Evolutionary conservation across 2,329 filamentous ascomycete species (phyloP).

Genomic region (Alternaria consortialis): DNA sequence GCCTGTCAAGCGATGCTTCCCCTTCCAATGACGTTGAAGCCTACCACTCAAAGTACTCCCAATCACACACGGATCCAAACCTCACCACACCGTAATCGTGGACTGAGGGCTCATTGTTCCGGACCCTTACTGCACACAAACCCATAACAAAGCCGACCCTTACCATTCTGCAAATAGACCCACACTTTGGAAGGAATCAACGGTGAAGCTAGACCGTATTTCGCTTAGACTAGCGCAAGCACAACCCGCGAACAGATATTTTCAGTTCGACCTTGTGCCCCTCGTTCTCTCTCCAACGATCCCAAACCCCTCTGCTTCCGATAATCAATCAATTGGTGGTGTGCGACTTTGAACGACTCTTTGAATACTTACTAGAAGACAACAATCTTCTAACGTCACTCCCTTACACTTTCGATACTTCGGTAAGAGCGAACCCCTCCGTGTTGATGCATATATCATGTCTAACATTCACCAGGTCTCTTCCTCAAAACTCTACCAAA

Average conservation of each 20-base stretch:
- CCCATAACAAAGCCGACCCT: slow-evolving; percentile 3
- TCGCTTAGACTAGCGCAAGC: slow-evolving; percentile 26
- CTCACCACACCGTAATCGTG: slow-evolving; percentile 1
- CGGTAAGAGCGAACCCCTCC: slow-evolving; percentile 31
- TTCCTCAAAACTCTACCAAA: slow-evolving; percentile 27
- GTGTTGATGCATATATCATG: slow-evolving; percentile 13
- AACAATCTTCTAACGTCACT: slow-evolving; percentile 31
- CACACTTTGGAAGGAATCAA: slow-evolving; percentile 13
- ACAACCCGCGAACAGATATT: slow-evolving; percentile 23
- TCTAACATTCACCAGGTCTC: slow-evolving; percentile 37
- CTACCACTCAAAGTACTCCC: slow-evolving; percentile 5
- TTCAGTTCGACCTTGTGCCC: slow-evolving; percentile 20
- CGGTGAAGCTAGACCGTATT: slow-evolving; percentile 19
- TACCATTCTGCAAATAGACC: slow-evolving; percentile 13
- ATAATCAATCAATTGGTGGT: slow-evolving; percentile 27
- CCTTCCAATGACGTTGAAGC: slow-evolving; percentile 18
- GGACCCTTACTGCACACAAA: slow-evolving; percentile 3
- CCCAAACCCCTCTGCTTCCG: slow-evolving; percentile 18
- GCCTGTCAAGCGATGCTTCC: slow-evolving; percentile 18
- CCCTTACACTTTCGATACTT: slow-evolving; percentile 27
- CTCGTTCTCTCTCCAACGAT: slow-evolving; percentile 22
- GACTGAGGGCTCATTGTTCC: not conserved
- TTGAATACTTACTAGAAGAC: slow-evolving; percentile 19
- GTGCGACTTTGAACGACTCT: slow-evolving; percentile 15
- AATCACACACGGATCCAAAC: slow-evolving; percentile 12